Evolutionary conservation across 805 yeast genomes (phyloP), one percentile per base, ranked within the genome.

Genomic region (Wickerhamomyces canadensis): DNA sequence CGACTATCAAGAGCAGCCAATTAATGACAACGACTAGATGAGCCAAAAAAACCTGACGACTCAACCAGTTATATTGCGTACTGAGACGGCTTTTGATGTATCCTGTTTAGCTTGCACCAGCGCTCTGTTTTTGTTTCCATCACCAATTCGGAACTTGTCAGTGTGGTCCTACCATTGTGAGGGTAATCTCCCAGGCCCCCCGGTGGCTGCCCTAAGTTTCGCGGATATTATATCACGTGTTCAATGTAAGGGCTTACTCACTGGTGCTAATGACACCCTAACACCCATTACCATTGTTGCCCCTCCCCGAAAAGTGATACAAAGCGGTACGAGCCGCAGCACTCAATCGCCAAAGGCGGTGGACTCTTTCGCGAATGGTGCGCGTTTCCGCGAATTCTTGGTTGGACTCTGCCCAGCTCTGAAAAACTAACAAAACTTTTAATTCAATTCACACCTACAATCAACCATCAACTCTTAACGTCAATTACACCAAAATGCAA

Each of bases 401-500:
- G 31, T 28, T n/a, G 14, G 31, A 28, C 31, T 28, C 31, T 7
- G n/a, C n/a, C 9, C 21, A 4, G 10, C 19, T 28, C n/a, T 28
- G 31, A 28, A 28, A 28, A 28, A 28, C 18, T 28, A 41, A 33
- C 40, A 39, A 39, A 42, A 42, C 42, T 38, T 38, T 38, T 31
- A 39, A 33, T 24, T 23, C 35, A n/a, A n/a, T n/a, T 38, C 36
- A 22, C 19, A 36, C 26, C 30, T 14, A 27, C 16, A 14, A 25
- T 12, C 35, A 26, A 36, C 13, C 17, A 21, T 6, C 22, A 34
- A 36, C 42, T 43, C 41, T 41, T 41, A 46, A 43, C 45, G 53
- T 43, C 34, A 37, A 43, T 49, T 47, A 35, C 45, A 44, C 48
- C 49, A 47, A 64, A 64, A 66, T 66, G 71, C 71, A 66, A 63